A percentile compares a stretch with the other conserved stretches of the same genome.
Conservation (phyloP, 2,329 filamentous ascomycete species). For the Leptographium wingfieldii region DNA sequence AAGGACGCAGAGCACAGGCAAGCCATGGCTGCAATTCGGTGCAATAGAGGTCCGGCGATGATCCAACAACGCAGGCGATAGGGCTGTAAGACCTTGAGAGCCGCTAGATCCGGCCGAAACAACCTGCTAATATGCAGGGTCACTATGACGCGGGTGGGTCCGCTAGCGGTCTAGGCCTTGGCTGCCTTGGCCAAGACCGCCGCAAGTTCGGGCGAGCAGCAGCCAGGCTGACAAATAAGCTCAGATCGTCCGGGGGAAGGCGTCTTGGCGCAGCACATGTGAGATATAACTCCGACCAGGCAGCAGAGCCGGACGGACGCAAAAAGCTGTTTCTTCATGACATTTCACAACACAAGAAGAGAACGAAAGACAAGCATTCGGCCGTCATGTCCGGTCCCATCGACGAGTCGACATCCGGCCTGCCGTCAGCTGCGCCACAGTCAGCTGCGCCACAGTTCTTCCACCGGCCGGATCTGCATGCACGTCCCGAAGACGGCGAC, state of each 20-base stretch:
- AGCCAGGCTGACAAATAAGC: neutral
- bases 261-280: no score
- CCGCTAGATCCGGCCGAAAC: neutral
- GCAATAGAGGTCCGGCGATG: neutral
- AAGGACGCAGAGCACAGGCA: neutral
- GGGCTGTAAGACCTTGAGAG: neutral
- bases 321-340: no score
- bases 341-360: no score
- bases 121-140: neutral
- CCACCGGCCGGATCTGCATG: neutral
- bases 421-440: neutral
- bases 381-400: no score
- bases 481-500: no score
- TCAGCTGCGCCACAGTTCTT: neutral
- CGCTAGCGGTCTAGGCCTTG: neutral
- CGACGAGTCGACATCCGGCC: no score
- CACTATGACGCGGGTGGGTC: neutral
- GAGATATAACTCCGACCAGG: no score
- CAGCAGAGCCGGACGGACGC: no score
- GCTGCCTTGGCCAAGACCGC: neutral
- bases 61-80: neutral
- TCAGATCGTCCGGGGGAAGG: neutral
- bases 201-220: neutral
- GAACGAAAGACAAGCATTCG: no score
- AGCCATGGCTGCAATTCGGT: neutral